phyloP scores from a whole-genome alignment of 2,329 filamentous ascomycete genomes.

The Sporothrix inflata region DNA sequence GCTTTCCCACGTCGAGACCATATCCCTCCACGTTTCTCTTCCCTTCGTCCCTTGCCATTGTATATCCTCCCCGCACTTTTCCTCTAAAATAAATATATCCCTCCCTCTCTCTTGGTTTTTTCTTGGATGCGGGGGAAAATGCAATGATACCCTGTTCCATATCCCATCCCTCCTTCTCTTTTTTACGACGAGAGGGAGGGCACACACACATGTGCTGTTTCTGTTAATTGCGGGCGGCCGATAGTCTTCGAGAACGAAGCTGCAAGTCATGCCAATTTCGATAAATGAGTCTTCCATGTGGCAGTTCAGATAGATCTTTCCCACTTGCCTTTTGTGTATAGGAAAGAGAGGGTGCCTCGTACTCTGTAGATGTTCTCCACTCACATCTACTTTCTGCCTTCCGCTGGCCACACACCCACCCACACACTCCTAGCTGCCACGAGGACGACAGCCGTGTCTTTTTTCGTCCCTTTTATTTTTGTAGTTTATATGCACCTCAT shows the following conservation, averaged over 20 bases:
- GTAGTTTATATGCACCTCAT: too few species aligned
- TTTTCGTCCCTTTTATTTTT: not conserved
- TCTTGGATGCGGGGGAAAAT: slow-evolving; percentile 12
- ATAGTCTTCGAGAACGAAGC: not conserved
- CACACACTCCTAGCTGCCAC: not conserved
- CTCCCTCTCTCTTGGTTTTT: not conserved
- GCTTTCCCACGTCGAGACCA: not conserved
- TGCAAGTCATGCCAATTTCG: not conserved
- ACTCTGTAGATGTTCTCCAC: not conserved
- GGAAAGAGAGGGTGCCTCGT: not conserved
- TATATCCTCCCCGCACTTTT: not conserved
- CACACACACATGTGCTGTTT: not conserved
- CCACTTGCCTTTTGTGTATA: not conserved
- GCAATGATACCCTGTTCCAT: not conserved
- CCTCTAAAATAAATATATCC: not conserved
- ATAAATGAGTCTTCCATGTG: not conserved
- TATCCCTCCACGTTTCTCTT: not conserved
- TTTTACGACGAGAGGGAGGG: not conserved
- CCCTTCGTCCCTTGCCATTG: not conserved
- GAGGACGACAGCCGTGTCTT: not conserved
- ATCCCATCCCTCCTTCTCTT: not conserved
- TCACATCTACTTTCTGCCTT: not conserved
- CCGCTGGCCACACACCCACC: not conserved
- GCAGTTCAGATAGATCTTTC: not conserved
- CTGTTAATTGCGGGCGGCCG: not conserved